Percentiles rank a stretch among this genome's conserved stretches.
phyloP scores from a whole-genome alignment of 768 basidiomycete genomes.

The Mycena belliarum region DNA sequence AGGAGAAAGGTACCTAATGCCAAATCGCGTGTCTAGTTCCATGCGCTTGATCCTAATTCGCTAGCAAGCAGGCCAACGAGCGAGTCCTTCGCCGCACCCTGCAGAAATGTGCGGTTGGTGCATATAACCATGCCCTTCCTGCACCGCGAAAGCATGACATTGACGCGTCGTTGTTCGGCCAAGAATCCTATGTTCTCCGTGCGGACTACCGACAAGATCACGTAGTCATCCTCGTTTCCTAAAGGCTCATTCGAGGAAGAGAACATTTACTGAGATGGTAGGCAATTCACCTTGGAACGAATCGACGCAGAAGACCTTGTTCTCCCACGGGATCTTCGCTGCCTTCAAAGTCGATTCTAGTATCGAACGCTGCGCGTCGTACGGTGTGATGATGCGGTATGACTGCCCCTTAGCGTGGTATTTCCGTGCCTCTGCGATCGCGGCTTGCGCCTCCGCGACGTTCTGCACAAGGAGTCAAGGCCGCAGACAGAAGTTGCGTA shows the following conservation, averaged over 20 bases:
- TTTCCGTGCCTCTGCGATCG: constrained; percentile 44
- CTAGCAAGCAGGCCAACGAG: constrained; percentile 38
- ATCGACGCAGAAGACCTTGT: constrained; percentile 77
- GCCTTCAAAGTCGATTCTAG: constrained; percentile 53
- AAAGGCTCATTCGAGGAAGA: not conserved
- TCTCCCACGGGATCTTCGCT: constrained; percentile 49
- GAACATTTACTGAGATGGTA: not conserved
- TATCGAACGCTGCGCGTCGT: constrained; percentile 63
- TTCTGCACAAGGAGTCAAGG: constrained; percentile 43
- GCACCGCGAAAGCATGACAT: constrained; percentile 56
- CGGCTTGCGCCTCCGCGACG: constrained; percentile 45
- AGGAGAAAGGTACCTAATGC: not conserved
- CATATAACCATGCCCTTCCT: constrained; percentile 49
- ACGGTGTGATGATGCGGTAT: constrained; percentile 71
- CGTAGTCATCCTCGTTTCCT: constrained; percentile 55
- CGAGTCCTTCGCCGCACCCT: constrained; percentile 33
- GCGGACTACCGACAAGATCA: constrained; percentile 54
- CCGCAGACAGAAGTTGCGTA: not conserved
- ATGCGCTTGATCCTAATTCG: not conserved
- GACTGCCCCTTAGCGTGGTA: constrained; percentile 38
- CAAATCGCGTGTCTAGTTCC: constrained; percentile 1
- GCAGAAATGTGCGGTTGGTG: constrained; percentile 43
- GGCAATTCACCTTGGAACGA: constrained; percentile 77
- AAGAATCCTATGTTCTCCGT: constrained; percentile 49
- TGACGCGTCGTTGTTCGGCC: constrained; percentile 43